Conservation (phyloP, 1,139 yeast genomes). For the Insectozyma bohioensis region DNA sequence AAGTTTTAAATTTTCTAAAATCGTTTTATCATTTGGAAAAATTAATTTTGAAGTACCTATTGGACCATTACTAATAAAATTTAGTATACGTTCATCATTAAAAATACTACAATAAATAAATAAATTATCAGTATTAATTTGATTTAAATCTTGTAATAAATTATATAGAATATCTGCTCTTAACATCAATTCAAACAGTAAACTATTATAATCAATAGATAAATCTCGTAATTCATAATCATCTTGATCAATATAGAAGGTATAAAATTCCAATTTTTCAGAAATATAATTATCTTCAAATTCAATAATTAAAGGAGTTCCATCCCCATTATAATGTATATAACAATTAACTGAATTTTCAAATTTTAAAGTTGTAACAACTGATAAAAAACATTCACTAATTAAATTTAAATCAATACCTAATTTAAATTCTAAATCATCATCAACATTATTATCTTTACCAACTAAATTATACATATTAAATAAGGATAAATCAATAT, state of each 20-base stretch:
- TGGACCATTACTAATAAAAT: slow-evolving; percentile 64
- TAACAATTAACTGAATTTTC: slow-evolving; percentile 28
- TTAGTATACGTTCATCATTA: slow-evolving; percentile 31
- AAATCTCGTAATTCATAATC: slow-evolving; percentile 29
- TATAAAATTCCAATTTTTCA: slow-evolving; percentile 70
- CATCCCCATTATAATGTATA: slow-evolving; percentile 51
- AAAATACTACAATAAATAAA: slow-evolving; percentile 35
- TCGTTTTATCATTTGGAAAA: slow-evolving; percentile 63
- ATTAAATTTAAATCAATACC: slow-evolving; percentile 41
- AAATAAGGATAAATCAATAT: slow-evolving; percentile 40
- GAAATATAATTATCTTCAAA: slow-evolving; percentile 71
- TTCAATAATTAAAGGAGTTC: slow-evolving; percentile 64
- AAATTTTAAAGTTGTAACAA: slow-evolving; percentile 15
- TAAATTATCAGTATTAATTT: slow-evolving; percentile 60
- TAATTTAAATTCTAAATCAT: slow-evolving; percentile 25
- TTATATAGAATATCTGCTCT: slow-evolving; percentile 65
- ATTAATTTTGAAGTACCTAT: slow-evolving; percentile 69
- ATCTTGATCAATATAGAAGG: slow-evolving; percentile 40
- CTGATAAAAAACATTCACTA: slow-evolving; percentile 36
- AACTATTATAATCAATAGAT: slow-evolving; percentile 45
- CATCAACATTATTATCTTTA: slow-evolving; percentile 13
- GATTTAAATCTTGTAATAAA: slow-evolving; percentile 65
- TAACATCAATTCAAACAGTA: slow-evolving; percentile 64
- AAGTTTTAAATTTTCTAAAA: slow-evolving; percentile 49
- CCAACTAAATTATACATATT: slow-evolving; percentile 24